A percentile compares a stretch with the other conserved stretches of the same genome.
phyloP scores from a whole-genome alignment of 352 stramenopile genomes.

The Pythium phragmiticola region DNA sequence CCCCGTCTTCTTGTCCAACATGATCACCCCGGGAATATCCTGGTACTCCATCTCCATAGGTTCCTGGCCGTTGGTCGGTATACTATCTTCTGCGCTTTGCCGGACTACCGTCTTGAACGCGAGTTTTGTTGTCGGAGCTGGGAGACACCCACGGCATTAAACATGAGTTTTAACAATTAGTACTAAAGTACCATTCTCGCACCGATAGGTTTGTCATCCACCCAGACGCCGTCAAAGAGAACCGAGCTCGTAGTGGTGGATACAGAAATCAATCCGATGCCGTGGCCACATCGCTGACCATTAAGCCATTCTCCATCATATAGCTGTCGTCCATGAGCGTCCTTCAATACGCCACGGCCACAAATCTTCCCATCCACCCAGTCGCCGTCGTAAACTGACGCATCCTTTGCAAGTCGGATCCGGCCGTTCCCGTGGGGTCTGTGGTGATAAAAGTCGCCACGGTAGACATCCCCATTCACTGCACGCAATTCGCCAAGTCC shows the following conservation, averaged over 20 bases:
- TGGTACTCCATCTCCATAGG: conserved; percentile 6
- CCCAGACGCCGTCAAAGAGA: conserved; percentile 23
- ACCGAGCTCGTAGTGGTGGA: background rate
- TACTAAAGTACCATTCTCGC: background rate
- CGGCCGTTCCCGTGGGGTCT: conserved; percentile 40
- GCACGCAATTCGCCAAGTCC: conserved; percentile 40
- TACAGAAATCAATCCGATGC: conserved; percentile 16
- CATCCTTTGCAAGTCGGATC: conserved; percentile 29
- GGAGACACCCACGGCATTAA: background rate
- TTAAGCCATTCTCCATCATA: conserved; percentile 52
- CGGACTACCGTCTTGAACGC: conserved; percentile 11
- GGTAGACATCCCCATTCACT: conserved; percentile 38
- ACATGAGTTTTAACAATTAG: background rate
- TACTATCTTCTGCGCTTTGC: background rate
- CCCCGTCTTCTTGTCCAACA: conserved; percentile 17
- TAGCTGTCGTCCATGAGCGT: conserved; percentile 13
- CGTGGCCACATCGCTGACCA: conserved; percentile 33
- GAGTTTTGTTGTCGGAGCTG: conserved; percentile 8
- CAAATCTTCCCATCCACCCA: conserved; percentile 34
- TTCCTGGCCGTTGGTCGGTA: background rate
- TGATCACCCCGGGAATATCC: conserved; percentile 11
- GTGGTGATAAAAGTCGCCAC: conserved; percentile 41
- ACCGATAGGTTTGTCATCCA: conserved; percentile 16
- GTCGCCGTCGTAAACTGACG: conserved; percentile 37
- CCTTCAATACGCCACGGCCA: conserved; percentile 29